Percentiles rank a stretch among this genome's conserved stretches.
phyloP scores from a whole-genome alignment of 176 grass and related monocot genomes.

The Elaeis guineensis region DNA sequence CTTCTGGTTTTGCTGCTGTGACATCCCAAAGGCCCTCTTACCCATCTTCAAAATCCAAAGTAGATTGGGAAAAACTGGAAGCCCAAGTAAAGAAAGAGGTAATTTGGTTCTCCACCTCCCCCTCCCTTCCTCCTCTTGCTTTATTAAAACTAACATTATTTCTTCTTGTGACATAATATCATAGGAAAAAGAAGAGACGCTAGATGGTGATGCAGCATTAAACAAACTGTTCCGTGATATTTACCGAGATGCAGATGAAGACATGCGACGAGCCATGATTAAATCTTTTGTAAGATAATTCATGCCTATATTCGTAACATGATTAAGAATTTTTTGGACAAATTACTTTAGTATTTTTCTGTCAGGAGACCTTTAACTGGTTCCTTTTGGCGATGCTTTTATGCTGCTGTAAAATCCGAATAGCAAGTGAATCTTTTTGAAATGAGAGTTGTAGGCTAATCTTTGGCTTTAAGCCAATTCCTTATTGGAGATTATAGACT shows the following conservation, averaged over 20 bases:
- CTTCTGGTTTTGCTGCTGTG: conserved; percentile 27
- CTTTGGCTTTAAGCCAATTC: no score
- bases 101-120: not conserved
- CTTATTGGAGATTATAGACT: no score
- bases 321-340: not conserved
- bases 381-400: no score
- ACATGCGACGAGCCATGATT: conserved; percentile 74
- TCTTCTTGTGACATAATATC: not conserved
- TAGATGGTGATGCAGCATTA: conserved; percentile 80
- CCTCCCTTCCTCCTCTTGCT: not conserved
- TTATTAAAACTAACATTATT: not conserved
- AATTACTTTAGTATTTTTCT: not conserved
- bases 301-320: not conserved
- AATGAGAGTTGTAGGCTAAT: no score
- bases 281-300: conserved; percentile 58
- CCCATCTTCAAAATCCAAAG: conserved; percentile 68
- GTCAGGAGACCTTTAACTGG: no score
- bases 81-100: conserved; percentile 83
- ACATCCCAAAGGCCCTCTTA: conserved; percentile 42
- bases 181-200: conserved; percentile 86
- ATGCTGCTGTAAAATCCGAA: no score
- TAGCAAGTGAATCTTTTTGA: no score
- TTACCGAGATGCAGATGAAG: conserved; percentile 70
- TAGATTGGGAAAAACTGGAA: conserved; percentile 83
- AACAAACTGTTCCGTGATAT: conserved; percentile 75